Evolutionary conservation across 352 stramenopile species (phyloP), one percentile per base, ranked within the genome.

Genomic region (Pythium utonaiense): DNA sequence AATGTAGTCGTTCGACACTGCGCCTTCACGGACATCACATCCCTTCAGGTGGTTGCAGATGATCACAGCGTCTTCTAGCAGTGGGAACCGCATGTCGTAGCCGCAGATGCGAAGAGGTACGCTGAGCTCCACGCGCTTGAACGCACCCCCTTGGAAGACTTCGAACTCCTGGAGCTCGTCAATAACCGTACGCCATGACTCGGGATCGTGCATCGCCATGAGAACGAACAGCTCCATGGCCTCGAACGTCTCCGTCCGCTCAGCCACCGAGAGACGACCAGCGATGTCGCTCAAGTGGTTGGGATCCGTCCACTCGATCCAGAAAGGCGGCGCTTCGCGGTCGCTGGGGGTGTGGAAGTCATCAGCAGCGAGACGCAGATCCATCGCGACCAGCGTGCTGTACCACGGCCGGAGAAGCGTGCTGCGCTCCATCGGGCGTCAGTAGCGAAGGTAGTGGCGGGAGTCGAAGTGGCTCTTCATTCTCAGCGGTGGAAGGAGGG

Each of bases 201-300:
- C 33, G n/a, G n/a, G 10, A 41, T 58, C 38, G 21, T 21, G 25
- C 8, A 27, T 16, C 52, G 52, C 33, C 14, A 58, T n/a, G 17
- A 58, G 36, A 24, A 58, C 36, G 12, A 58, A 49, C 9, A 58
- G 36, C 36, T 58, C 52, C 3, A 58, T 44, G 19, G 52, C 34
- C 16, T 58, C 34, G 34, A 58, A 22, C 22, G 9, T 17, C 16
- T 6, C 12, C 3, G 36, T 24, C 6, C 36, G 14, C 9, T 13
- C 33, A 7, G 5, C 10, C 9, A 17, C 17, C 10, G 14, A 17
- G 16, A 44, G 3, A 24, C 16, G 14, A 24, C 17, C 33, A 4
- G 3, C 33, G 14, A n/a, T 14, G 33, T 17, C 33, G 14, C 17
- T 40, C 33, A 40, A 13, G 33, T 14, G 33, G 17, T 44, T 44